Conservation (phyloP, 495 filamentous ascomycete genomes). For the Darksidea phi region DNA sequence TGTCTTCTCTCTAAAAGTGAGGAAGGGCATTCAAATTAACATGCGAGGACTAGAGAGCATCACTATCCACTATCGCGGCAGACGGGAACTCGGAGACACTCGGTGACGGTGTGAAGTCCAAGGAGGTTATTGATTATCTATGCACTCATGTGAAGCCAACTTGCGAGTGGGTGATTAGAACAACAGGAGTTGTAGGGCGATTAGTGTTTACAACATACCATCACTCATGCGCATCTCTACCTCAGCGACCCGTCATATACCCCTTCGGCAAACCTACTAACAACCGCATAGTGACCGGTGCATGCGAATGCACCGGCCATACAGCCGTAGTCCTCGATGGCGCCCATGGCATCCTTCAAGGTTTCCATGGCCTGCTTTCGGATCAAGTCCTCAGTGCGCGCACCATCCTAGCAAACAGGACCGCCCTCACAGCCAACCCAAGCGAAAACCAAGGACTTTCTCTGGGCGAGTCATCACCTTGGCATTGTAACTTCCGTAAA, state of each 20-base stretch:
- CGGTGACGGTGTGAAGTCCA: neutral
- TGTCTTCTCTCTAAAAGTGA: neutral
- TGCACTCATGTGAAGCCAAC: neutral
- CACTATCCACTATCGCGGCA: neutral
- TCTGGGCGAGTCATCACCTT: constrained; percentile 4
- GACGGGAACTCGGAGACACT: neutral
- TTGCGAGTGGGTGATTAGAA: neutral
- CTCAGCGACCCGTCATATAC: neutral
- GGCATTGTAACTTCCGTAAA: neutral
- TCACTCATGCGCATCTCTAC: neutral
- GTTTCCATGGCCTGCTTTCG: constrained; percentile 15
- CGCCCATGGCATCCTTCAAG: constrained; percentile 9
- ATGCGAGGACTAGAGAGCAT: neutral
- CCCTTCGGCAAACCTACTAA: neutral
- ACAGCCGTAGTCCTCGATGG: constrained; percentile 6
- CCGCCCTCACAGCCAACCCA: neutral
- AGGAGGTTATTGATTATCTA: neutral
- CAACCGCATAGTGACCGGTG: neutral
- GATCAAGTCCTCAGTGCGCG: constrained; percentile 8
- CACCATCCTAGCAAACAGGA: constrained; percentile 9
- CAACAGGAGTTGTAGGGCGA: neutral
- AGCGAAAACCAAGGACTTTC: neutral
- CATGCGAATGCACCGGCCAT: neutral
- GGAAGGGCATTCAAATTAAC: neutral
- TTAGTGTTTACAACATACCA: neutral